Evolutionary conservation across 139 green algal genomes (phyloP), one percentile per base, ranked within the genome.

Genomic region (Chlamydomonas sphaeroides): DNA sequence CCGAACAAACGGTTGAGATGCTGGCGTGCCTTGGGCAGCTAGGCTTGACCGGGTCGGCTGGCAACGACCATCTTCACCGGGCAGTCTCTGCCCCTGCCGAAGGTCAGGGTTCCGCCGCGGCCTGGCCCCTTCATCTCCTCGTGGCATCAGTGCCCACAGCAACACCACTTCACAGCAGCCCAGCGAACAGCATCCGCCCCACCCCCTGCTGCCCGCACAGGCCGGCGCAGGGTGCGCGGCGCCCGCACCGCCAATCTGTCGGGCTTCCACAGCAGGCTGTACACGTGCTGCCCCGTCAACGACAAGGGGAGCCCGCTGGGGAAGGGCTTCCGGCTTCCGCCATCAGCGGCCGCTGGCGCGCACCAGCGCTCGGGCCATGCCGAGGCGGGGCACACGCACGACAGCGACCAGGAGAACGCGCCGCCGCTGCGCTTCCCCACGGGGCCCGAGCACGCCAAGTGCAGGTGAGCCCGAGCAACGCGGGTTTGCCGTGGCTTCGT

Each of bases 201-300:
- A 26, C 15, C 15, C 51, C 51, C 15, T 61, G 10, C 8, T 35
- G 38, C 32, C 65, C 20, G 39, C 74, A 71, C 59, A 59, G 0
- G 68, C 41, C 72, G 74, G 5, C 74, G 74, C 5, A 80, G 70
- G 30, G 8, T 80, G 15, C 74, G 74, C 5, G 74, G 74, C 3
- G 41, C 59, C 17, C 74, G 74, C 3, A 62, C 59, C 33, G 28
- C 59, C 1, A 3, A 42, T 1, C 41, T 80, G 30, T 62, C 74
- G 15, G 66, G 74, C 59, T 80, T 62, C 65, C 41, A 80, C 41
- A 80, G 35, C 39, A 59, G 74, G n/a, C 59, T 80, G 26, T 41
- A 59, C 10, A 61, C 59, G 3, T 80, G 59, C n/a, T 17, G 56
- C 6, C 74, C 45, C 10, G 45, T 80, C 45, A 80, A 70, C 59